Evolutionary conservation across 2,329 filamentous ascomycete species (phyloP).

Genomic region (Fusarium zealandicum): DNA sequence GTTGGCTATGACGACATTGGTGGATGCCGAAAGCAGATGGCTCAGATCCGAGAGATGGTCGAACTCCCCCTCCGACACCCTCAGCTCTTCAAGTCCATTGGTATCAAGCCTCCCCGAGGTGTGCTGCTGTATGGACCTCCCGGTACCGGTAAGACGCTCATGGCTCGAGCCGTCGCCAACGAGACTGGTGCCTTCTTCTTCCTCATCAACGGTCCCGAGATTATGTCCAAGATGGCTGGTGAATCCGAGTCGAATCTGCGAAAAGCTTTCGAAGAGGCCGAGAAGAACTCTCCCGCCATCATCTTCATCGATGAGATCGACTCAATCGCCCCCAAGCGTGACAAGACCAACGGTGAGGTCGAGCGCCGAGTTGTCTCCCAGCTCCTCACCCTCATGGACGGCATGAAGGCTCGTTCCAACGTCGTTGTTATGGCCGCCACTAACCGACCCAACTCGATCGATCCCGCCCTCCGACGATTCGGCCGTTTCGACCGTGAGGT

Average conservation of each 20-base stretch:
- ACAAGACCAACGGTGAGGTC: slow-evolving; percentile 99
- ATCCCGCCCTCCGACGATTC: slow-evolving; percentile 95
- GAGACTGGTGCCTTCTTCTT: slow-evolving; percentile 99
- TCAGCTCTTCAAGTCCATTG: slow-evolving; percentile 99
- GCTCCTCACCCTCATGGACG: slow-evolving; percentile 97
- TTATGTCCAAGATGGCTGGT: slow-evolving; percentile 99
- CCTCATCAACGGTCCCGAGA: slow-evolving; percentile 98
- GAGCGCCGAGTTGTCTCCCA: slow-evolving; percentile 98
- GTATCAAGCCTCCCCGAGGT: slow-evolving; percentile 98
- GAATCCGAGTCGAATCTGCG: slow-evolving; percentile 98
- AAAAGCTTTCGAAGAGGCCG: slow-evolving; percentile 99
- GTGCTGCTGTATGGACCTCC: slow-evolving; percentile 96
- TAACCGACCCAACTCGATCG: slow-evolving; percentile 98
- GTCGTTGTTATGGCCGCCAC: slow-evolving; percentile 99
- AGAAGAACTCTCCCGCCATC: slow-evolving; percentile 99
- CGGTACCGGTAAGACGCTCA: slow-evolving; percentile 98
- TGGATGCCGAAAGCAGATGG: slow-evolving; percentile 99
- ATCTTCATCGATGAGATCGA: slow-evolving; percentile 99
- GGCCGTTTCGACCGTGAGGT: slow-evolving; percentile 99
- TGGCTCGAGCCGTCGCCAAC: slow-evolving; percentile 98
- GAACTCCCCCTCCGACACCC: slow-evolving; percentile 96
- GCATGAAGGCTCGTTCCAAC: slow-evolving; percentile 99
- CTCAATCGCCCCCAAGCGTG: slow-evolving; percentile 98
- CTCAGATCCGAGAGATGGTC: slow-evolving; percentile 97
- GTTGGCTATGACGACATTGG: slow-evolving; percentile 99